A percentile compares a stretch with the other conserved stretches of the same genome.
Evolutionary conservation across 2,329 filamentous ascomycete genomes (phyloP).

Genomic region (Penicillium sp.): DNA sequence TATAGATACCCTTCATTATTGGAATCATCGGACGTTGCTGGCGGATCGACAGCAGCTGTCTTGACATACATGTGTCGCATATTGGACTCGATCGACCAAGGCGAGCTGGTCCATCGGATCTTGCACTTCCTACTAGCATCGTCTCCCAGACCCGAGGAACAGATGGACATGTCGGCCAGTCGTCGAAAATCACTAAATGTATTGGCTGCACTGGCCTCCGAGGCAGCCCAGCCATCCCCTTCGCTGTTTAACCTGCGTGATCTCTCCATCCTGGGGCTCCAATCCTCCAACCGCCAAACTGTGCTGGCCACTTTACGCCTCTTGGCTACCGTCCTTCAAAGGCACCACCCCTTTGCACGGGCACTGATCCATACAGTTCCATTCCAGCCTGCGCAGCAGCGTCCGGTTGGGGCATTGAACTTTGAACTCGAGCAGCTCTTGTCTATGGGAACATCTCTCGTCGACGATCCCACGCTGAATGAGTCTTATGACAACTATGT

Average conservation of each 20-base stretch:
- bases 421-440: slow-evolving; percentile 43
- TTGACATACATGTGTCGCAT: slow-evolving; percentile 90
- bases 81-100: slow-evolving; percentile 86
- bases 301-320: slow-evolving; percentile 86
- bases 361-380: slow-evolving; percentile 63
- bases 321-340: slow-evolving; percentile 79
- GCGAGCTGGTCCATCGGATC: slow-evolving; percentile 91
- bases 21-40: slow-evolving; percentile 95
- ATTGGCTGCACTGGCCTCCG: slow-evolving; percentile 74
- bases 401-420: slow-evolving; percentile 44
- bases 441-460: slow-evolving; percentile 38
- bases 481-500: slow-evolving; percentile 48
- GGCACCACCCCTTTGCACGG: slow-evolving; percentile 83
- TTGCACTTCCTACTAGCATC: slow-evolving; percentile 88
- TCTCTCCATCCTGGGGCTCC: slow-evolving; percentile 80
- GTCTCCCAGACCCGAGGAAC: slow-evolving; percentile 60
- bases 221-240: slow-evolving; percentile 76
- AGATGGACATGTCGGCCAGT: slow-evolving; percentile 60
- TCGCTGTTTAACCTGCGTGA: slow-evolving; percentile 92
- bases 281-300: slow-evolving; percentile 83
- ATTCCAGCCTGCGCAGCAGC: slow-evolving; percentile 29
- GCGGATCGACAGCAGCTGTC: slow-evolving; percentile 93
- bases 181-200: slow-evolving; percentile 89
- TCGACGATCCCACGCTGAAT: slow-evolving; percentile 41
- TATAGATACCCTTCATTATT: slow-evolving; percentile 86